Evolutionary conservation across 331 rosid genomes (phyloP).

Genomic region (Rhamnella rubrinervis): DNA sequence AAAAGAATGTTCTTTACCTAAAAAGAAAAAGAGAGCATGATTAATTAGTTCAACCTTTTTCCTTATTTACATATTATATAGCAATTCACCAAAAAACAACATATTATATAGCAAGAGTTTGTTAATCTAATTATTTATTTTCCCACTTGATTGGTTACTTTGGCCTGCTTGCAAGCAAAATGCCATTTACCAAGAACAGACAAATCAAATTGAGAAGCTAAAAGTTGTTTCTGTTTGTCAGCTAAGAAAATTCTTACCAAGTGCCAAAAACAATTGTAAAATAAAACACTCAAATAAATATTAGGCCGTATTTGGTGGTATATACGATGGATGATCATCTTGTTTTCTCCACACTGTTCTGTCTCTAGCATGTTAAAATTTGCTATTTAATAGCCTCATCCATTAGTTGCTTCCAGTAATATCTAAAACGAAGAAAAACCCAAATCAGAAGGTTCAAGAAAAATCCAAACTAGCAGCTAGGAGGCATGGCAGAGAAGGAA

Average conservation of each 20-base stretch:
- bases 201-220: too few species aligned
- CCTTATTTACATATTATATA: too few species aligned
- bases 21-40: too few species aligned
- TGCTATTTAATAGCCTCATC: slow-evolving; percentile 14
- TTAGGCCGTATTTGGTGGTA: slow-evolving; percentile 31
- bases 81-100: too few species aligned
- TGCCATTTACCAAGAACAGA: not conserved
- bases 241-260: too few species aligned
- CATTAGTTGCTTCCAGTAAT: not conserved
- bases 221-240: too few species aligned
- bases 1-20: too few species aligned
- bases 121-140: too few species aligned
- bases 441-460: not conserved
- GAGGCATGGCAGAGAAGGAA: slow-evolving; percentile 47
- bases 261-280: not conserved
- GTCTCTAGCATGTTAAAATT: slow-evolving; percentile 13
- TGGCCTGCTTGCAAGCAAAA: not conserved
- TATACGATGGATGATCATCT: slow-evolving; percentile 28
- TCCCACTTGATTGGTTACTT: not conserved
- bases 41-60: too few species aligned
- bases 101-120: too few species aligned
- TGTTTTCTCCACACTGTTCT: slow-evolving; percentile 35
- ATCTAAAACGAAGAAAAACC: not conserved
- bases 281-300: slow-evolving; percentile 2
- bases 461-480: not conserved